Evolutionary conservation across 23 red algal species (phyloP), one percentile per base, ranked within the genome.

Genomic region (Agarophyton chilense): DNA sequence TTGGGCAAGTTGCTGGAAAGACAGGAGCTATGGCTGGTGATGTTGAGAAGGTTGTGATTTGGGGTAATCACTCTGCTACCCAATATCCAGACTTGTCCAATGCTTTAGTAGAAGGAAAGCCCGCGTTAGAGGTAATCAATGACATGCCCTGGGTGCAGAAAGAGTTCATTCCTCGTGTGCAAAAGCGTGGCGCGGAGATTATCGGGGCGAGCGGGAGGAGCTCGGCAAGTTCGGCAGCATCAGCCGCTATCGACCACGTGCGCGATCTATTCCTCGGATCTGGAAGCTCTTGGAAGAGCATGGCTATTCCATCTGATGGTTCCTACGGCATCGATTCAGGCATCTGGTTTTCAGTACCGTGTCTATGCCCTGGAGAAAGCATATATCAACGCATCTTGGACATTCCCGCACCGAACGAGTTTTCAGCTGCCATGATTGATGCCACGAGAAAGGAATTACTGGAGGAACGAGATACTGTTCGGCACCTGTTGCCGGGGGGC

Each of bases 141-240:
- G 90, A 96, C 74, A 90, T 88, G 10, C 29, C 66, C 25, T 99
- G 97, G 97, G 73, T 90, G 24, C 68, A 73, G 40, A 66, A 94
- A 39, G 85, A 84, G 46, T 96, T 99, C 46, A 96, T 99, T 77
- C 97, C 97, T 39, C 54, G 89, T 16, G 93, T 99, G 35, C 97
- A 99, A 81, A 95, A 99, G 65, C 84, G 97, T 21, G 97, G 97
- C 28, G 97, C 97, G 21, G 97, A 94, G 77, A 94, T 99, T 60
- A 99, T 99, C 36, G 84, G 84, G 1, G 97, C 97, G 11, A 72
- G 97, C 12, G 97, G 97, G 29, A 76, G 88, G 1, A 93, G 87
- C 55, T 94, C 90, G 11, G 97, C 97, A 13, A 92, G 93, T 56
- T 94, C 89, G 41, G 97, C 97, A 31, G 97, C 93, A 26, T 87